These are phyloP conservation scores for Raphanus raphanistrum DNA, from an alignment of 345 rosid genomes.

Conservation along the genomic window DNA sequence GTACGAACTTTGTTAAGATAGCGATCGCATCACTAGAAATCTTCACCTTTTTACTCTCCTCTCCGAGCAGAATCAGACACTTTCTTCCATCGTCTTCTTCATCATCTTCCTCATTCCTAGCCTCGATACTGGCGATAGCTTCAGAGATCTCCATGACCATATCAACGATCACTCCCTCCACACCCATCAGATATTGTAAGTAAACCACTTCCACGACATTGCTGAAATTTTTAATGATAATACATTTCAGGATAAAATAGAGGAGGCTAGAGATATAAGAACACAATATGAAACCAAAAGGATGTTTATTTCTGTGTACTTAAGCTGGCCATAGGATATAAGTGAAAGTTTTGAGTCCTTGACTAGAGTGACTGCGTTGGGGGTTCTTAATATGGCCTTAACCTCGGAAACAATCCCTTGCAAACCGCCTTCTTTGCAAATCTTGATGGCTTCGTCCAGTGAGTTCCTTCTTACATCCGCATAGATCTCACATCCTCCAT, in stretches of 20 bases:
- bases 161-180: slow-evolving; percentile 69
- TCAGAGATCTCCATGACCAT: slow-evolving; percentile 55
- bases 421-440: slow-evolving; percentile 52
- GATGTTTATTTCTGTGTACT: slow-evolving; percentile 35
- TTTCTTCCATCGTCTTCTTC: slow-evolving; percentile 16
- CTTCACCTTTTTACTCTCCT: slow-evolving; percentile 36
- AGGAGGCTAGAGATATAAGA: neutral
- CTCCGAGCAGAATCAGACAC: slow-evolving; percentile 4
- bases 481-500: slow-evolving; percentile 60
- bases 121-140: slow-evolving; percentile 41
- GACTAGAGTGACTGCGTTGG: slow-evolving; percentile 42
- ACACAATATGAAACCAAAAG: neutral
- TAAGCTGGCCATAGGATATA: slow-evolving; percentile 63
- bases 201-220: slow-evolving; percentile 61
- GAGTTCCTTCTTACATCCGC: slow-evolving; percentile 58
- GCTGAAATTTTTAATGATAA: slow-evolving; percentile 33
- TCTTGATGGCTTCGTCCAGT: slow-evolving; percentile 59
- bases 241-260: neutral
- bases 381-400: slow-evolving; percentile 56
- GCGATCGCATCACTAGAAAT: slow-evolving; percentile 49
- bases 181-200: slow-evolving; percentile 60
- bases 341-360: slow-evolving; percentile 60
- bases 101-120: slow-evolving; percentile 13
- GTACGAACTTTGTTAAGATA: slow-evolving; percentile 47
- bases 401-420: slow-evolving; percentile 72